Evolutionary conservation across 371 early-diverging fungal genomes (phyloP), one percentile per base, ranked within the genome.

Genomic region (Rhizopus stolonifer): DNA sequence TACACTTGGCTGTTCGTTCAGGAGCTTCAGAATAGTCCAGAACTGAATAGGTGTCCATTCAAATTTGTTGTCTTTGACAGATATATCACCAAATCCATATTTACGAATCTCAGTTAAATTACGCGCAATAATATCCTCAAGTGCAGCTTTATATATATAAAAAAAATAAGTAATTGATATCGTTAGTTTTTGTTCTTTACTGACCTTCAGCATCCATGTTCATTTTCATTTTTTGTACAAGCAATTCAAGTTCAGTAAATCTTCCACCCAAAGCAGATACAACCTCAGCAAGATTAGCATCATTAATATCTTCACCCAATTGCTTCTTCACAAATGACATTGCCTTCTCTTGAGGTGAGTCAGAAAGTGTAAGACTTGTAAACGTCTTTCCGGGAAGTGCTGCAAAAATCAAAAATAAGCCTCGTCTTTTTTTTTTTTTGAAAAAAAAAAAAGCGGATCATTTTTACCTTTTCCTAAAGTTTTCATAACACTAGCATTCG

Each of bases 241-340:
- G 75, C 6, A 89, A 63, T 60, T 93, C 89, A 25, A 97, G 66
- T 68, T 97, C 96, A 18, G 88, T 88, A 38, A 92, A 67, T 3
- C 96, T 83, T 14, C 96, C 97, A 24, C 96, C 97, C 3, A 97
- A 71, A 0, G 81, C 81, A 23, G 69, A 61, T 10, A 93, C 87
- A 21, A 79, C 74, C 2, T 70, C 29, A 15, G 65, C 75, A 19
- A 91, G 57, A 33, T 72, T 64, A 9, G 77, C 75, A 53, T 83
- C 72, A n/a, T 74, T 64, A 1, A 67, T 54, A 19, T 70, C 55
- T 22, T 74, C 57, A 0, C 78, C 79, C 4, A 93, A 52, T 15
- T 87, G 82, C 15, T 79, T 71, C 21, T 75, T 59, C 0, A 91
- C 81, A 66, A 82, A 85, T 7, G 70, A 68, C 50, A 88, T 48